Evolutionary conservation across 2,329 filamentous ascomycete genomes (phyloP), one percentile per base, ranked within the genome.

Genomic region (Elsinoe necatrix): DNA sequence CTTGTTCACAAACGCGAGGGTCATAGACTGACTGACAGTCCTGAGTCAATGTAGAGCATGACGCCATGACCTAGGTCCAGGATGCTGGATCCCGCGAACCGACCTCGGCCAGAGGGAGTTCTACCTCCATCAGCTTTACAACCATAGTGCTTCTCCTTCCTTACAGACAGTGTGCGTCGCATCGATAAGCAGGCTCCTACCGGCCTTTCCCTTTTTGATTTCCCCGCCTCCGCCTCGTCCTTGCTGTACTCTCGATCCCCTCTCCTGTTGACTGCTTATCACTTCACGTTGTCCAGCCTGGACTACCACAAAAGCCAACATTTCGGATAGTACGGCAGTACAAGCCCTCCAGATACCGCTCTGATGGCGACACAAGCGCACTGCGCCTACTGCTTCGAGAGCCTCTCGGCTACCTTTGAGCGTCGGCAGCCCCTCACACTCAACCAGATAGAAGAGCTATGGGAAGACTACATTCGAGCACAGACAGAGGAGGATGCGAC

Each of bases 321-420:
- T n/a, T n/a, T n/a, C n/a, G n/a, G n/a, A n/a, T n/a, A n/a, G n/a
- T n/a, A n/a, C n/a, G n/a, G n/a, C n/a, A n/a, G n/a, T n/a, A n/a
- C n/a, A n/a, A n/a, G n/a, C n/a, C n/a, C n/a, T n/a, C n/a, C n/a
- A n/a, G 4, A 29, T 9, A 8, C 34, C 16, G 31, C 31, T 52
- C 42, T 23, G 27, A 97, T 97, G 92, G 92, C 93, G 50, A 86
- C 86, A 57, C 73, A 81, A 65, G 85, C 85, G 59, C 92, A 97
- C 73, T 96, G 91, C 72, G 83, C 92, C 66, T 91, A 85, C 72
- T 96, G 91, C 76, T 97, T 98, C 77, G 93, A 98, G 73, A 79
- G 79, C 39, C 83, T 98, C 35, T 79, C 82, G 51, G 86, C 91
- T 55, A 81, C 83, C 59, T 87, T 95, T 63, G 81, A 89, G 63